These are phyloP conservation scores for Chamaecyparis obtusa DNA, from an alignment of 75 land plant genomes.

Conservation along the genomic window DNA sequence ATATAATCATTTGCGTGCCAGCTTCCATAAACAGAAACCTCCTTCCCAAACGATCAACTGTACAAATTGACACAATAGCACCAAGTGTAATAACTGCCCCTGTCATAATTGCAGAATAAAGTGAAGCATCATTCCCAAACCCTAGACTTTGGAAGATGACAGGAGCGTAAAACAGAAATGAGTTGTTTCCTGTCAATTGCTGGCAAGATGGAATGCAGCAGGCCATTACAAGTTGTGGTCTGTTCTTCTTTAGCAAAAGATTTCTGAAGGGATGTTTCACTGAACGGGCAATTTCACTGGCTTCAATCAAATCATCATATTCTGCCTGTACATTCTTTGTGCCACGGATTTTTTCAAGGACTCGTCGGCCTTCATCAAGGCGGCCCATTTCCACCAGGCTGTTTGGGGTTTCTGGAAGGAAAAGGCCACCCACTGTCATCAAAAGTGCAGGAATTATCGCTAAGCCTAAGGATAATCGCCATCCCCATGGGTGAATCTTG, in stretches of 20 bases:
- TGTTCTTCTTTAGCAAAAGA: constrained; percentile 43
- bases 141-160: constrained; percentile 85
- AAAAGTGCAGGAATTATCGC: constrained; percentile 61
- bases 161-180: constrained; percentile 90
- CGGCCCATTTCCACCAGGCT: constrained; percentile 75
- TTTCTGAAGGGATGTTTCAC: constrained; percentile 73
- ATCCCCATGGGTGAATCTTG: constrained; percentile 77
- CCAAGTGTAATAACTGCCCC: constrained; percentile 57
- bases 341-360: constrained; percentile 63
- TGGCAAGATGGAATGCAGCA: constrained; percentile 74
- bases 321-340: constrained; percentile 64
- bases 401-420: constrained; percentile 78
- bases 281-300: constrained; percentile 53
- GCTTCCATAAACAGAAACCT: constrained; percentile 73
- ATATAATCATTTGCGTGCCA: constrained; percentile 68
- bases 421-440: constrained; percentile 62
- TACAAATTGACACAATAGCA: constrained; percentile 52
- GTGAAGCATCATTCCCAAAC: constrained; percentile 58
- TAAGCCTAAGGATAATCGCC: constrained; percentile 74
- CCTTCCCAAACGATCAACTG: constrained; percentile 71
- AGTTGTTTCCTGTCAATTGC: constrained; percentile 85
- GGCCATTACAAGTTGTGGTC: constrained; percentile 71
- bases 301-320: constrained; percentile 62
- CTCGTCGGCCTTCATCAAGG: constrained; percentile 41
- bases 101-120: constrained; percentile 66